Conservation (phyloP, 1,284 basidiomycete species). For the Mycena sp. region DNA sequence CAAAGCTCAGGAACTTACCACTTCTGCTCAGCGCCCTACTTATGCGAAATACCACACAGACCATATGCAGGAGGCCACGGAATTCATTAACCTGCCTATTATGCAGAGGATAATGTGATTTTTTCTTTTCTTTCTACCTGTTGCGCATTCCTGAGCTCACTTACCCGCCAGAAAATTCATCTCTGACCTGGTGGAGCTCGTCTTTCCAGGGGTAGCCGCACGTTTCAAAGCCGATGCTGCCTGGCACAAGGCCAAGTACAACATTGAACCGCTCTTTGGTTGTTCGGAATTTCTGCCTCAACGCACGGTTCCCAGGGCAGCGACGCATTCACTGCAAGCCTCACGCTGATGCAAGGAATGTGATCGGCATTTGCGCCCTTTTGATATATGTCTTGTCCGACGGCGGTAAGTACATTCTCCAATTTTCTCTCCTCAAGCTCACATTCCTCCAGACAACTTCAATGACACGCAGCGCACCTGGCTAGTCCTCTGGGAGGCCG, state of each 20-base stretch:
- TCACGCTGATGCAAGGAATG: constrained; percentile 39
- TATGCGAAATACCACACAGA: too few relatives aligned
- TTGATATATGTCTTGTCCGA: constrained; percentile 28
- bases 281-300: constrained; percentile 41
- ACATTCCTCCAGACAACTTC: constrained; percentile 30
- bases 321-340: constrained; percentile 32
- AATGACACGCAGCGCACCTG: constrained; percentile 35
- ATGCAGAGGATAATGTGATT: constrained; percentile 4
- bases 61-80: neutral
- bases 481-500: constrained; percentile 44
- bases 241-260: constrained; percentile 23
- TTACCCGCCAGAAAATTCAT: neutral
- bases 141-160: neutral
- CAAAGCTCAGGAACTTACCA: too few relatives aligned
- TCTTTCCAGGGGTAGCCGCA: constrained; percentile 13
- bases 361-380: constrained; percentile 38
- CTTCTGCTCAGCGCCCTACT: too few relatives aligned
- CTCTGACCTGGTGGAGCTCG: neutral
- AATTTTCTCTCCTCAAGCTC: neutral
- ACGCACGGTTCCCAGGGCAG: constrained; percentile 30
- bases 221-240: constrained; percentile 25
- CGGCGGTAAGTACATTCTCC: neutral
- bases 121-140: neutral
- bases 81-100: neutral
- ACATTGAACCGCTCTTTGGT: constrained; percentile 38